These are phyloP conservation scores for Crithidia bombi DNA, from an alignment of 208 protist species.

Conservation along the genomic window DNA sequence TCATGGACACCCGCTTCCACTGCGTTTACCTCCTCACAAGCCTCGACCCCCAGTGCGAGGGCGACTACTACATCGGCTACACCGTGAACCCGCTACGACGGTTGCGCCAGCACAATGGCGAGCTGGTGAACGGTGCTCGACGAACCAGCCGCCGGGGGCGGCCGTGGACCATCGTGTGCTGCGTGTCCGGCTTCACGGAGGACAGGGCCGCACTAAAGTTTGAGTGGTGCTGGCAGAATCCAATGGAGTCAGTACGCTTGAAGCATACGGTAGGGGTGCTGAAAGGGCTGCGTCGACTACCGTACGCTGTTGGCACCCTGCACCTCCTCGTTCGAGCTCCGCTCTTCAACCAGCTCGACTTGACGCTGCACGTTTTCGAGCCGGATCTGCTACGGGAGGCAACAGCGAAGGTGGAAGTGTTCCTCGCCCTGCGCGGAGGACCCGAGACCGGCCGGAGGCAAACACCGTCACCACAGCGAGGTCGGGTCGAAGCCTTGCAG, in stretches of 20 bases:
- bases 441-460: background rate
- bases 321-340: conserved; percentile 59
- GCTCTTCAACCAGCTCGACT: conserved; percentile 68
- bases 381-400: conserved; percentile 36
- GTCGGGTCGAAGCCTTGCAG: background rate
- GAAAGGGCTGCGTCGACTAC: conserved; percentile 46
- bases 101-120: conserved; percentile 95
- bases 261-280: conserved; percentile 42
- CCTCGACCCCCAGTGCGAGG: conserved; percentile 59
- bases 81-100: conserved; percentile 92
- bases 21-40: conserved; percentile 92
- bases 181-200: conserved; percentile 93
- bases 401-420: conserved; percentile 30
- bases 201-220: conserved; percentile 93
- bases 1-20: conserved; percentile 90
- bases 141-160: conserved; percentile 77
- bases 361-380: conserved; percentile 84
- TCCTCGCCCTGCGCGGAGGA: conserved; percentile 5
- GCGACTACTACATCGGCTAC: conserved; percentile 94
- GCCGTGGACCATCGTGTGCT: conserved; percentile 92
- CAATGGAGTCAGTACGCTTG: conserved; percentile 56
- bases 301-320: conserved; percentile 68
- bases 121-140: conserved; percentile 90
- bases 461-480: background rate
- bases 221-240: conserved; percentile 96